Base-by-base conservation (phyloP, 2,329 filamentous ascomycete species). In the Epichloe amarillans region DNA sequence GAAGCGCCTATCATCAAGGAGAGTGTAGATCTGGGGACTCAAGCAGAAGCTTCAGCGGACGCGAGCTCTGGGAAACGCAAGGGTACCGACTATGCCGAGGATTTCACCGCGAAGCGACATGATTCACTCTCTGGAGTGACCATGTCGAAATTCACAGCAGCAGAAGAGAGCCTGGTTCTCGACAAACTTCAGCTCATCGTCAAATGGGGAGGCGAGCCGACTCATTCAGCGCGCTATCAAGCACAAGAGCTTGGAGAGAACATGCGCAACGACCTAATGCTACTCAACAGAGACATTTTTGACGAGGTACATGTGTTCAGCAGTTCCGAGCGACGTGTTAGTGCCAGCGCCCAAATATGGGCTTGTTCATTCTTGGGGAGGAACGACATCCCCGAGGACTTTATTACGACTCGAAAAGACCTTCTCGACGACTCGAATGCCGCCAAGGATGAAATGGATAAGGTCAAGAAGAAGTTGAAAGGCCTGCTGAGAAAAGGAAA, bases 401-500 rank as follows among this genome's bases (percentile, higher is more conserved):
- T 88, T 56, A 95, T 98, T 55, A 85, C 82, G 36, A 84, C 97
- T 51, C 83, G 93, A 49, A 98, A 98, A 64, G 90, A 97, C 67
- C 76, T 98, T 6, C 72, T 98, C 3, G 93, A 98, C 64, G 93
- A 98, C 64, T 97, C 90, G 0, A 98, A 98, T 66, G 93, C 93
- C 4, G 93, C 93, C 52, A 98, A 98, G 66, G 93, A 98, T 64
- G 89, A 95, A 62, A 98, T 96, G 86, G 94, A 98, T 69, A 96
- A 95, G 69, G 93, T 98, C 51, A 98, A 98, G 76, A 98, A 98
- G 79, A 96, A 95, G 80, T 77, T 98, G 30, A 98, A 98, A 71
- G 84, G 88, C 1, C 75, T 98, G 19, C 69, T 98, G 52, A 83
- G 93, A 33, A 87, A 95, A 66, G 93, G 91, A n/a, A 88, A 89